A percentile compares a stretch with the other conserved stretches of the same genome.
These are phyloP conservation scores for Dendrocalamus sinicus DNA, from an alignment of 176 grass and related monocot genomes.

Conservation along the genomic window DNA sequence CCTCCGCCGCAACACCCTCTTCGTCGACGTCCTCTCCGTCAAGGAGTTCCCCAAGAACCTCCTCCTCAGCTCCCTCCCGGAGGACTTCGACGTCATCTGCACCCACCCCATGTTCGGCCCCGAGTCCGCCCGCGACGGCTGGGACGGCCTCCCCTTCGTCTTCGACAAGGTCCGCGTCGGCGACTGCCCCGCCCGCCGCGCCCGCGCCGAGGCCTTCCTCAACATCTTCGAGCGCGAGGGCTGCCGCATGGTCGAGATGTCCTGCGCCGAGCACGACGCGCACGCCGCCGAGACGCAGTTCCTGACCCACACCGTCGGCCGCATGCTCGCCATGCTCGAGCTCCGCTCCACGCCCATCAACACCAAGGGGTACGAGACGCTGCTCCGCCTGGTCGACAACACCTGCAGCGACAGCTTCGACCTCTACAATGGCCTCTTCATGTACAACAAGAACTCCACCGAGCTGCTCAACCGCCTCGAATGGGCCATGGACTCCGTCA, in stretches of 20 bases:
- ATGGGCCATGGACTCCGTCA: slow-evolving; percentile 74
- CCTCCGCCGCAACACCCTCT: slow-evolving; percentile 84
- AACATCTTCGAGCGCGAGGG: slow-evolving; percentile 84
- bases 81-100: slow-evolving; percentile 78
- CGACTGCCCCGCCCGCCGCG: slow-evolving; percentile 51
- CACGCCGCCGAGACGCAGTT: slow-evolving; percentile 86
- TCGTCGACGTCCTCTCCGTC: slow-evolving; percentile 89
- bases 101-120: slow-evolving; percentile 97
- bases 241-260: slow-evolving; percentile 90
- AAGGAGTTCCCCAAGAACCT: slow-evolving; percentile 95
- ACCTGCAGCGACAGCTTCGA: slow-evolving; percentile 95
- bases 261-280: slow-evolving; percentile 81
- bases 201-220: slow-evolving; percentile 68
- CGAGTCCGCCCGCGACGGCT: slow-evolving; percentile 80
- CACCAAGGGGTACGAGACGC: slow-evolving; percentile 79
- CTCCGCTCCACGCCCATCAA: slow-evolving; percentile 66
- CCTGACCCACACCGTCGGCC: slow-evolving; percentile 78
- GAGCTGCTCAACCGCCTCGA: slow-evolving; percentile 82
- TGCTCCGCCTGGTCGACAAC: slow-evolving; percentile 81
- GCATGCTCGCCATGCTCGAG: slow-evolving; percentile 67
- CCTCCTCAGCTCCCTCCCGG: slow-evolving; percentile 63
- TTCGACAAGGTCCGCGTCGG: slow-evolving; percentile 81
- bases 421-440: slow-evolving; percentile 92
- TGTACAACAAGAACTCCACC: slow-evolving; percentile 96
- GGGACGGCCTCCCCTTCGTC: slow-evolving; percentile 82